Base-by-base conservation (phyloP, 2,329 filamentous ascomycete genomes). In the Fusarium sp. region DNA sequence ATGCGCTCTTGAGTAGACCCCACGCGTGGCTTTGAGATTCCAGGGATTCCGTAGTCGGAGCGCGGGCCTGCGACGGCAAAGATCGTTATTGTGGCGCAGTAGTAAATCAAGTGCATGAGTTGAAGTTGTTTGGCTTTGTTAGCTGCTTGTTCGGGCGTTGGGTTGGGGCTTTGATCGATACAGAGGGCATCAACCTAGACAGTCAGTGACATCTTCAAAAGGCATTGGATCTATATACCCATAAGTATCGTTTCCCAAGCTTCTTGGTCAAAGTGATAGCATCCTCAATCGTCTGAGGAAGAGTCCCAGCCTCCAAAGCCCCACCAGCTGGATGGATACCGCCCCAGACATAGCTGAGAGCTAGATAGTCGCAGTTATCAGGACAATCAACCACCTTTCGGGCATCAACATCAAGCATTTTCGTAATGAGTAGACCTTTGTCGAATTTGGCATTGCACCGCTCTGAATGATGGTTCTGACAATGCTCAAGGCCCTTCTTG, bases 151-250 rank as follows among this genome's bases (percentile, higher is more conserved):
- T 59, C 56, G 0, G 56, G 44, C 6, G 44, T 51, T 20, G 56
- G 56, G 3, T 51, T 51, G 6, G 42, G 56, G 0, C 32, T 59
- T 28, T 59, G 56, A 34, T 59, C 56, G 5, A 59, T 59, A 20
- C 56, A 59, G 2, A 59, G 56, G 1, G 56, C 44, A 7, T 59
- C 56, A 3, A 59, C 34, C 56, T 59, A 3, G 2, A 30, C 8
- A 7, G 20, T 59, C 11, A 59, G 56, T 3, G 10, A 11, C 2
- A 6, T 6, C 1, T 2, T 2, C 0, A 8, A 8, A 22, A 8
- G 4, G 8, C 0, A 0, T 1, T 6, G 1, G 4, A 1, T 6
- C 4, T 4, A 7, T 22, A 22, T 51, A 51, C 44, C 56, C 56
- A 59, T 17, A 59, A 6, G 17, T 59, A 59, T 4, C 32, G 44